Evolutionary conservation across 805 yeast genomes (phyloP).

Genomic region (Yamadazyma endophytica): DNA sequence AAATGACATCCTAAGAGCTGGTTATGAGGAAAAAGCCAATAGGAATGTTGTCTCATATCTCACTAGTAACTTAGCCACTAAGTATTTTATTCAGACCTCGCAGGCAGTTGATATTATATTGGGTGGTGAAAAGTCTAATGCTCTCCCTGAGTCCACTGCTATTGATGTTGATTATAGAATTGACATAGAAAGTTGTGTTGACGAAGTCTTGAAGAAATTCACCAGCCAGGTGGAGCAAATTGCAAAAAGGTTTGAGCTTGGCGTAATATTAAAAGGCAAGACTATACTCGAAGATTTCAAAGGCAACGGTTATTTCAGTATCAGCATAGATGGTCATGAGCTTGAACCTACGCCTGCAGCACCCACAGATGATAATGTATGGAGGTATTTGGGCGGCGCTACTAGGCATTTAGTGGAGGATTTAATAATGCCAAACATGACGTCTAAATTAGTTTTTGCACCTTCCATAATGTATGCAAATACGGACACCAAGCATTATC

Average conservation of each 20-base stretch:
- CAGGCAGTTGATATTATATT: conserved; percentile 29
- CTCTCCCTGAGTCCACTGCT: conserved; percentile 31
- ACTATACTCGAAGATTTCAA: conserved; percentile 9
- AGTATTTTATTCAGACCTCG: conserved; percentile 27
- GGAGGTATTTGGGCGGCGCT: conserved; percentile 60
- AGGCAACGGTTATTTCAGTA: conserved; percentile 15
- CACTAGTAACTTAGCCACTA: conserved; percentile 13
- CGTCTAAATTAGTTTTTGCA: conserved; percentile 31
- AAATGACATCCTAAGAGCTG: conserved; percentile 33
- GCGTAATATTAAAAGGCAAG: conserved; percentile 17
- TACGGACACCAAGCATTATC: conserved; percentile 59
- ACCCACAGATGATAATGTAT: conserved; percentile 40
- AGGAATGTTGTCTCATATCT: conserved; percentile 10
- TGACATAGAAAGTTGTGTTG: conserved; percentile 25
- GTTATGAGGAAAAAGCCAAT: conserved; percentile 22
- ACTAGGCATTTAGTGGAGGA: conserved; percentile 62
- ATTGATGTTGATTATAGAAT: conserved; percentile 32
- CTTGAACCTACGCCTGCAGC: conserved; percentile 46
- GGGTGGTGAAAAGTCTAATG: conserved; percentile 39
- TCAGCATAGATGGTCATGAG: conserved; percentile 11
- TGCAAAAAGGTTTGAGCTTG: conserved; percentile 25
- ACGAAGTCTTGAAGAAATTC: conserved; percentile 19
- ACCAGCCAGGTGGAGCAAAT: conserved; percentile 17
- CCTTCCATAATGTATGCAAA: conserved; percentile 56
- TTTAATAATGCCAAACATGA: conserved; percentile 30